Percentiles rank a stretch among this genome's conserved stretches.
phyloP scores from a whole-genome alignment of 225 moss, liverwort and hornwort genomes.

The Polytrichum commune region DNA sequence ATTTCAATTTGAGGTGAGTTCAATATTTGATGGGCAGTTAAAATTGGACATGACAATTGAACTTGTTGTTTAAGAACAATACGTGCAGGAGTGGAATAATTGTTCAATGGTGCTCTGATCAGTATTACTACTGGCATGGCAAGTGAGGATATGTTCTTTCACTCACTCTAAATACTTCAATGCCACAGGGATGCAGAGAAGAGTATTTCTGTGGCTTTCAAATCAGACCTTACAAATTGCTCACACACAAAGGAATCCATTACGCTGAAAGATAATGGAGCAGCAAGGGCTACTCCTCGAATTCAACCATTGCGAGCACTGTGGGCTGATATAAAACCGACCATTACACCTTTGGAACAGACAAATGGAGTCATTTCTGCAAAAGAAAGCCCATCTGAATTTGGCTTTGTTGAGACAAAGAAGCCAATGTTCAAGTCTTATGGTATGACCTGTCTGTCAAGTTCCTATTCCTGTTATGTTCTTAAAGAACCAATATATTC shows the following conservation, averaged over 20 bases:
- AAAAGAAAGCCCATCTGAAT: constrained; percentile 9
- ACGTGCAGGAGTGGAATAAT: too few species aligned
- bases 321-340: constrained; percentile 31
- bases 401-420: constrained; percentile 7
- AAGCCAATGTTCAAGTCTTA: constrained; percentile 16
- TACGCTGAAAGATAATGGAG: constrained; percentile 12
- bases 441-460: constrained; percentile 13
- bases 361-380: constrained; percentile 9
- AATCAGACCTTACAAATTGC: constrained; percentile 10
- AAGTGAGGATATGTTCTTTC: not conserved
- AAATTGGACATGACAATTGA: too few species aligned
- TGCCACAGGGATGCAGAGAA: constrained; percentile 31
- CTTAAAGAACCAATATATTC: too few species aligned
- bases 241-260: constrained; percentile 9
- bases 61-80: too few species aligned
- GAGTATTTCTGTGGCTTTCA: constrained; percentile 11
- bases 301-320: constrained; percentile 33
- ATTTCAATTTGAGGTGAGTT: constrained; percentile 30
- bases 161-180: not conserved
- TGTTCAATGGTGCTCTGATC: not conserved
- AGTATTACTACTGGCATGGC: not conserved
- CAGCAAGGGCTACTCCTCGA: constrained; percentile 1
- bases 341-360: constrained; percentile 14
- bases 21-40: too few species aligned
- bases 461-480: too few species aligned